These are phyloP conservation scores for Boeremia exigua DNA, from an alignment of 2,329 filamentous ascomycete species.

Conservation along the genomic window DNA sequence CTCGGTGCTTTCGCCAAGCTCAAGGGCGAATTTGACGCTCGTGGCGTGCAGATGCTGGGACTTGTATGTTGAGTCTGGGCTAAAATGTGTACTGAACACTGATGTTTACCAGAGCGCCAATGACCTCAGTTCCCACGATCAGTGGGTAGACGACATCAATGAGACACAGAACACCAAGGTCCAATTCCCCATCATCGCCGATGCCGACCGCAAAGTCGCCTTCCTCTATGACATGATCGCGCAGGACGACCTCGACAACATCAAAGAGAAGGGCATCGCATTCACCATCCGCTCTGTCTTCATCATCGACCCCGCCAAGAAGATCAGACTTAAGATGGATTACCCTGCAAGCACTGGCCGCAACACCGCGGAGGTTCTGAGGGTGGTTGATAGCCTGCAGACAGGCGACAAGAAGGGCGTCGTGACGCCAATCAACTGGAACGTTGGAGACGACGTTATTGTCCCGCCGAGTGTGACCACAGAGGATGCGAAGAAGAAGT, in stretches of 20 bases:
- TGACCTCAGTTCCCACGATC: constrained; percentile 79
- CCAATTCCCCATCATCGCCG: constrained; percentile 59
- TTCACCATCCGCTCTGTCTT: constrained; percentile 96
- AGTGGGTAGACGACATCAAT: constrained; percentile 83
- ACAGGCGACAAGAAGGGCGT: constrained; percentile 84
- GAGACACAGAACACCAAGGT: constrained; percentile 53
- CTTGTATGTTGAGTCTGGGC: constrained; percentile 57
- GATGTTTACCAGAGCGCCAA: constrained; percentile 67
- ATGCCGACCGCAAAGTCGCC: constrained; percentile 56
- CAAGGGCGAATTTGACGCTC: constrained; percentile 84
- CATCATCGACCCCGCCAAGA: constrained; percentile 93
- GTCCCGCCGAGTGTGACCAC: constrained; percentile 83
- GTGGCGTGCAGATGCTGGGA: constrained; percentile 89
- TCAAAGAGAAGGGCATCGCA: constrained; percentile 67
- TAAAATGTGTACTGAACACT: not conserved
- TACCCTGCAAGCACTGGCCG: constrained; percentile 88
- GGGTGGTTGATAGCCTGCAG: constrained; percentile 65
- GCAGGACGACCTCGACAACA: constrained; percentile 62
- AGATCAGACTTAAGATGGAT: constrained; percentile 87
- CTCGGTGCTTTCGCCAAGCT: constrained; percentile 91
- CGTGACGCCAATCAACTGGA: constrained; percentile 91
- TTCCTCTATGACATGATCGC: constrained; percentile 60
- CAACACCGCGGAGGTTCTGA: constrained; percentile 63
- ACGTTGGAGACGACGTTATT: constrained; percentile 87
- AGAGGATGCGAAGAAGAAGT: constrained; percentile 85